phyloP scores from a whole-genome alignment of 2,329 filamentous ascomycete genomes.

The Zasmidium cellare region DNA sequence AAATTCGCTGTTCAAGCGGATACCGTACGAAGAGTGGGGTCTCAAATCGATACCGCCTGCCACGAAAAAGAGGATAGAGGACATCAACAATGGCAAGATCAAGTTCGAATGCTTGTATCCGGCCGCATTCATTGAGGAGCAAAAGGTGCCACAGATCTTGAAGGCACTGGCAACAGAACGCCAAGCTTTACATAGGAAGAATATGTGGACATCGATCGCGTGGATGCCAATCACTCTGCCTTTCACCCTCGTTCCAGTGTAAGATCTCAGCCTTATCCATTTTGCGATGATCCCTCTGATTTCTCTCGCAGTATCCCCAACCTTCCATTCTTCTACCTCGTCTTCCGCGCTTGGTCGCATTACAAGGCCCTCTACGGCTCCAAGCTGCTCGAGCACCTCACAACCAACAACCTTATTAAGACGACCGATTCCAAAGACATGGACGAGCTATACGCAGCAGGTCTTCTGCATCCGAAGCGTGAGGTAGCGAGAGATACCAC shows the following conservation, averaged over 20 bases:
- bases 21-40: constrained; percentile 97
- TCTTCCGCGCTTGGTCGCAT: constrained; percentile 88
- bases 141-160: constrained; percentile 62
- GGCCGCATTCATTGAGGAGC: constrained; percentile 64
- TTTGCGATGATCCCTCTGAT: constrained; percentile 11
- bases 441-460: constrained; percentile 69
- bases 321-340: constrained; percentile 93
- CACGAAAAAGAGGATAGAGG: constrained; percentile 63
- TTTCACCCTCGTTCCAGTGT: constrained; percentile 83
- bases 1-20: constrained; percentile 79
- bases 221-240: constrained; percentile 83
- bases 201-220: constrained; percentile 76
- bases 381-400: constrained; percentile 78
- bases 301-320: constrained; percentile 73
- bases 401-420: constrained; percentile 70
- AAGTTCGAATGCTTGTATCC: constrained; percentile 65
- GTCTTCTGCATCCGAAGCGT: constrained; percentile 46
- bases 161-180: constrained; percentile 74
- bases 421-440: constrained; percentile 67
- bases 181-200: constrained; percentile 72
- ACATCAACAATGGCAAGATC: constrained; percentile 62
- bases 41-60: constrained; percentile 90
- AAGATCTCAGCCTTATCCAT: constrained; percentile 40
- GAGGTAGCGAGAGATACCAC: constrained; percentile 40
- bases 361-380: constrained; percentile 84